These are phyloP conservation scores for Trichocladium antarcticum DNA, from an alignment of 495 filamentous ascomycete species.

Conservation along the genomic window DNA sequence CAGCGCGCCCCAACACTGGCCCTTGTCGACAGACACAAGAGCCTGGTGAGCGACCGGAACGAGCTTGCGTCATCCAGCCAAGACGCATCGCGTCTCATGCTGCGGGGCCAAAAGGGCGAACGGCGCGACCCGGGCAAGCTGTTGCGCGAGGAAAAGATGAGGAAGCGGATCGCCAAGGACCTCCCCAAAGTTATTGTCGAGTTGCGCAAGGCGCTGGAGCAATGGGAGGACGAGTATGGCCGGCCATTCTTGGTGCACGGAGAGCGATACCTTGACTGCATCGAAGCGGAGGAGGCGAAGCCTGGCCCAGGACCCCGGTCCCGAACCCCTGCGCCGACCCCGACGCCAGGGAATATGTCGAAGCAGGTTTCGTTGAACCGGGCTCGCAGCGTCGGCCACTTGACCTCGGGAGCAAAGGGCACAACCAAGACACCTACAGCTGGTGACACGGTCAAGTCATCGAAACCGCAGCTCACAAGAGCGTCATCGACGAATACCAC, in stretches of 20 bases:
- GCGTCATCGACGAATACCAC: slow-evolving; percentile 21
- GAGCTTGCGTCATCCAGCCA: slow-evolving; percentile 78
- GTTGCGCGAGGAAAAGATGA: slow-evolving; percentile 96
- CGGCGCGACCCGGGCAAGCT: slow-evolving; percentile 86
- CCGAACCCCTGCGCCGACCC: slow-evolving; percentile 62
- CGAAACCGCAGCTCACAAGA: slow-evolving; percentile 15
- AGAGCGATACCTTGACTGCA: slow-evolving; percentile 71
- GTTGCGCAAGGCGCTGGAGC: slow-evolving; percentile 67
- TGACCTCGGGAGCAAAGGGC: slow-evolving; percentile 39
- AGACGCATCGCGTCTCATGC: slow-evolving; percentile 87
- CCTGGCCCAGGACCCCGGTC: slow-evolving; percentile 55
- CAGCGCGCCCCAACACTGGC: slow-evolving; percentile 76
- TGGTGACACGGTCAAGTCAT: slow-evolving; percentile 22
- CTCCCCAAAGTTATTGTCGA: slow-evolving; percentile 82
- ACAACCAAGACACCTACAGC: slow-evolving; percentile 56
- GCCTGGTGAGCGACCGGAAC: slow-evolving; percentile 76
- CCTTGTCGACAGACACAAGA: slow-evolving; percentile 72
- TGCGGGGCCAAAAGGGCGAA: slow-evolving; percentile 78
- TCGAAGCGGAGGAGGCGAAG: slow-evolving; percentile 54
- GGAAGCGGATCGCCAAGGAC: slow-evolving; percentile 91
- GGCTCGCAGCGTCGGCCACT: slow-evolving; percentile 31
- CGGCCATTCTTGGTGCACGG: slow-evolving; percentile 88
- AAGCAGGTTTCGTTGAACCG: slow-evolving; percentile 30
- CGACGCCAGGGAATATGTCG: slow-evolving; percentile 27
- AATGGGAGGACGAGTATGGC: slow-evolving; percentile 90